Evolutionary conservation across 768 basidiomycete genomes (phyloP), one percentile per base, ranked within the genome.

Genomic region (Naganishia antarctica): DNA sequence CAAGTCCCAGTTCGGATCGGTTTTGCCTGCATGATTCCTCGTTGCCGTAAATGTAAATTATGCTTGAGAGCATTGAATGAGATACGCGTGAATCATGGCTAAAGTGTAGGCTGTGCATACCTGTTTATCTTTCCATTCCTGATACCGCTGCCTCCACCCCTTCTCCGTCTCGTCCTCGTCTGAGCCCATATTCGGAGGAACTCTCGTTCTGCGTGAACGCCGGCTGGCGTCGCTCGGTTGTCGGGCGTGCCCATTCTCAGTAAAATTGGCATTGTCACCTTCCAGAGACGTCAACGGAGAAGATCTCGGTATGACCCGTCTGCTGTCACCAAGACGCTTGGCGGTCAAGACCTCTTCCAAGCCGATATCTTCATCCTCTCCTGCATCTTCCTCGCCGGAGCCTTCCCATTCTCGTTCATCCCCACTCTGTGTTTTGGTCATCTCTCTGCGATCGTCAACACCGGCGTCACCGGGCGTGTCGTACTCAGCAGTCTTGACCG

Each of bases 41-140:
- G 63, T 16, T 64, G 53, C n/a, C 57, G 28, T 4, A 53, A 18
- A 47, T 64, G 63, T 16, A 64, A 29, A 45, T 64, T 53, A 29
- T 64, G 57, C 44, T 58, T n/a, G n/a, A n/a, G n/a, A n/a, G n/a
- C n/a, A n/a, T n/a, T n/a, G n/a, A n/a, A n/a, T n/a, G n/a, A n/a
- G n/a, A n/a, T n/a, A n/a, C n/a, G n/a, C n/a, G n/a, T n/a, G n/a
- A n/a, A n/a, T n/a, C n/a, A n/a, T n/a, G n/a, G n/a, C n/a, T n/a
- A n/a, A n/a, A n/a, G n/a, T n/a, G n/a, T n/a, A n/a, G 12, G 21
- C 43, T 18, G 9, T 34, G 37, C 63, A 37, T 18, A 64, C 63
- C 63, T 58, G 63, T 25, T 40, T 37, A 9, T 45, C 45, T 28
- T 49, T 64, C 63, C 63, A 64, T 7, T 59, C 53, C 6, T 50